Evolutionary conservation across 176 grass and related monocot species (phyloP).

Genomic region (Poa annua): DNA sequence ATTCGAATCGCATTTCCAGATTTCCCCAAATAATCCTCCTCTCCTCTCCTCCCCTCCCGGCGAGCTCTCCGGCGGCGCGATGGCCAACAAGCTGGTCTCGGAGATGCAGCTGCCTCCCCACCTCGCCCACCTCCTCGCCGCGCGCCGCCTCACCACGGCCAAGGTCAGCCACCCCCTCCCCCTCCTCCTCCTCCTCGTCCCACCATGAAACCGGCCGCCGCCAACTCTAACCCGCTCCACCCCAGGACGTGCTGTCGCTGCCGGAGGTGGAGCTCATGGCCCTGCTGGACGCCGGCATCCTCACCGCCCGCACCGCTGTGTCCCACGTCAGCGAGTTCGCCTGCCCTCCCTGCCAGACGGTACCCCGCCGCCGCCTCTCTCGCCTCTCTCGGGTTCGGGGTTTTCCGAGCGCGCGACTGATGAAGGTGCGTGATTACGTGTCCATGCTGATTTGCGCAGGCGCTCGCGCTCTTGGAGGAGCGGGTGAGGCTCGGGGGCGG

Average conservation of each 20-base stretch:
- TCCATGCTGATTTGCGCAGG: constrained; percentile 4
- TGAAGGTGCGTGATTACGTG: neutral
- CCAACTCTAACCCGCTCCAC: neutral
- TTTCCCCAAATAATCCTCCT: neutral
- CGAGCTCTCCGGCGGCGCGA: constrained; percentile 29
- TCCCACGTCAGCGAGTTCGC: constrained; percentile 71
- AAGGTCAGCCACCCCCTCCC: constrained; percentile 49
- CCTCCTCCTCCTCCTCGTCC: neutral
- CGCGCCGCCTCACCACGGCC: constrained; percentile 76
- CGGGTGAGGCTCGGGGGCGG: constrained; percentile 45
- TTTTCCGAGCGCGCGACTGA: neutral
- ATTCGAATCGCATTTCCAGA: constrained; percentile 10
- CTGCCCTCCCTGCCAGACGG: constrained; percentile 86
- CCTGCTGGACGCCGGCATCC: constrained; percentile 64
- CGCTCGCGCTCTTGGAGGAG: constrained; percentile 48
- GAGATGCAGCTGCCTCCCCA: constrained; percentile 75
- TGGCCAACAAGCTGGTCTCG: constrained; percentile 84
- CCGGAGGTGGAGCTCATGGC: constrained; percentile 87
- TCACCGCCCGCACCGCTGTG: constrained; percentile 56
- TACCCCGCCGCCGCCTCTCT: constrained; percentile 25
- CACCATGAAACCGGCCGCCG: neutral
- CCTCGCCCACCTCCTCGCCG: constrained; percentile 74
- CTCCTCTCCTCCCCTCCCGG: neutral
- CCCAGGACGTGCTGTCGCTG: constrained; percentile 82
- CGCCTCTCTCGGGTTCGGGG: neutral